A percentile compares a stretch with the other conserved stretches of the same genome.
These are phyloP conservation scores for Phytophthora tubulina DNA, from an alignment of 352 stramenopile genomes.

Conservation along the genomic window DNA sequence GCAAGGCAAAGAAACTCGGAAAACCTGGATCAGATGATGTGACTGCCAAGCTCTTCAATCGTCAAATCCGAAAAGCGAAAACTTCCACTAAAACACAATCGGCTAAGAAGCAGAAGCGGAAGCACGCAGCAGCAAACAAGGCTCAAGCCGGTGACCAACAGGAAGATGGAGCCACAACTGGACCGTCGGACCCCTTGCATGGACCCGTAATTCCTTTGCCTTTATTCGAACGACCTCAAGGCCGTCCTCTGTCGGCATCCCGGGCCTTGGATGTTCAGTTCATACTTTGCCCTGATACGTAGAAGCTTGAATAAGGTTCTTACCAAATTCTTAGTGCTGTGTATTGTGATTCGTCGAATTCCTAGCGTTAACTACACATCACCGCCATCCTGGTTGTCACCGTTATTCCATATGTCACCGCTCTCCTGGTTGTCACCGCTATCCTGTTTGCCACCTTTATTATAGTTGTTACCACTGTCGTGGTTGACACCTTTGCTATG, in stretches of 20 bases:
- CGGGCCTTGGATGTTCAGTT: not conserved
- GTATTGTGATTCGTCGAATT: too few relatives aligned
- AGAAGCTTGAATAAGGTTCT: not conserved
- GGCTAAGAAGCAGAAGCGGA: not conserved
- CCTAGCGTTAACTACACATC: too few relatives aligned
- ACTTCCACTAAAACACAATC: not conserved
- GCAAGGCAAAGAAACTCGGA: constrained; percentile 1
- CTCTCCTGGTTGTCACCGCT: too few relatives aligned
- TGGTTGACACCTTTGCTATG: too few relatives aligned
- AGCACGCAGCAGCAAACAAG: not conserved
- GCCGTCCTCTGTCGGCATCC: not conserved
- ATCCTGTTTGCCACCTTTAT: too few relatives aligned
- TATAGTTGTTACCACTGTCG: not conserved
- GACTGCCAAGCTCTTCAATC: not conserved
- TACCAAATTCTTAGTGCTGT: too few relatives aligned
- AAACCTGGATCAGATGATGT: not conserved
- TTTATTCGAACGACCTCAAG: not conserved
- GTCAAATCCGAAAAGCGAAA: constrained; percentile 7
- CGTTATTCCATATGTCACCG: not conserved
- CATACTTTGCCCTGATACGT: not conserved
- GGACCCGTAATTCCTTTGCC: not conserved
- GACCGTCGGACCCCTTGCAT: not conserved
- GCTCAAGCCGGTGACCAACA: not conserved
- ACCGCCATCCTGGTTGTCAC: too few relatives aligned
- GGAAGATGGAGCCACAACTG: not conserved